Evolutionary conservation across 495 filamentous ascomycete genomes (phyloP).

Genomic region (Aeminium ludgeri): DNA sequence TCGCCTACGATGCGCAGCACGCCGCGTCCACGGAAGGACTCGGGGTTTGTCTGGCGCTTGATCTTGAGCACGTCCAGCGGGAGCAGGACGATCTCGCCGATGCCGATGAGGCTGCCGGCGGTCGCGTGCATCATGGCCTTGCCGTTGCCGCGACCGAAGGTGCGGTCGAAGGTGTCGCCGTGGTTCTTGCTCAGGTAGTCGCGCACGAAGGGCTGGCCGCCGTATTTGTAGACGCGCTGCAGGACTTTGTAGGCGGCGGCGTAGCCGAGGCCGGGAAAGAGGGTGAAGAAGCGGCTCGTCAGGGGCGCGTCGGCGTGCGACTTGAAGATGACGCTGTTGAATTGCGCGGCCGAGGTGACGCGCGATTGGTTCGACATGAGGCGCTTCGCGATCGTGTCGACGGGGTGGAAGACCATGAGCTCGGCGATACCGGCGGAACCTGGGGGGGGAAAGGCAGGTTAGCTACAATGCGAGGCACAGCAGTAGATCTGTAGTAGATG

Average conservation of each 20-base stretch:
- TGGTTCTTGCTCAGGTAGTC: conserved; percentile 78
- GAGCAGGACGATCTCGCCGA: conserved; percentile 89
- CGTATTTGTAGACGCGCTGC: conserved; percentile 97
- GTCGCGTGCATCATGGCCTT: conserved; percentile 98
- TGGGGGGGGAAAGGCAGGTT: conserved; percentile 24
- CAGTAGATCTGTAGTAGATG: no score
- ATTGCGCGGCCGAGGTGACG: conserved; percentile 41
- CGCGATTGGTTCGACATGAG: conserved; percentile 94
- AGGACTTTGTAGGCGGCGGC: conserved; percentile 96
- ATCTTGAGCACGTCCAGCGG: conserved; percentile 97
- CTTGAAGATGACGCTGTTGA: conserved; percentile 89
- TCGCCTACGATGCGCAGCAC: conserved; percentile 77
- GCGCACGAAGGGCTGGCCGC: conserved; percentile 86
- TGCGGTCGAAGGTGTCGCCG: conserved; percentile 61
- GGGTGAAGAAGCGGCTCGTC: conserved; percentile 58
- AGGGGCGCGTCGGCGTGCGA: conserved; percentile 64
- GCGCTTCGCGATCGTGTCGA: conserved; percentile 95
- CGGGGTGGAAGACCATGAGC: conserved; percentile 90
- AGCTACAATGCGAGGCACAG: neutral
- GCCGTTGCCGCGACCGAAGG: conserved; percentile 89
- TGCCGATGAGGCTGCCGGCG: conserved; percentile 86
- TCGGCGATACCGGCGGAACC: conserved; percentile 92
- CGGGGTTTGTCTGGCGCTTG: conserved; percentile 98
- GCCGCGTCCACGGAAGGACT: conserved; percentile 89
- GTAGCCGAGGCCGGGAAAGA: conserved; percentile 94